Conservation (phyloP, 225 moss, liverwort and hornwort species). For the Thuidium tamariscinum region DNA sequence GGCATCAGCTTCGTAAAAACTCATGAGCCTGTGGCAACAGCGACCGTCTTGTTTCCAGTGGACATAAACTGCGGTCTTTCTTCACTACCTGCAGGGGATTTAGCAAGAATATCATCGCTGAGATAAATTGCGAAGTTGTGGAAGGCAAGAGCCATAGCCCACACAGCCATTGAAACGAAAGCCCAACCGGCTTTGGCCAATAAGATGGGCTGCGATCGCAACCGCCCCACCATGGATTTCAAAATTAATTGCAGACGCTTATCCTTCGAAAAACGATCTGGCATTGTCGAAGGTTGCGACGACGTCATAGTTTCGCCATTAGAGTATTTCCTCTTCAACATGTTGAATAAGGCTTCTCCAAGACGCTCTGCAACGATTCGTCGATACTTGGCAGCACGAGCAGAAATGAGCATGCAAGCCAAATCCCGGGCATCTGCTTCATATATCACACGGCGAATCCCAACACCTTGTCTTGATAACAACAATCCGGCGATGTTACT, state of each 20-base stretch:
- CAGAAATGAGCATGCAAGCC: conserved; percentile 55
- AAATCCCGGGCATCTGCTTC: conserved; percentile 63
- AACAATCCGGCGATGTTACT: conserved; percentile 7
- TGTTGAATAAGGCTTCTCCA: conserved; percentile 31
- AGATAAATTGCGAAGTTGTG: conserved; percentile 37
- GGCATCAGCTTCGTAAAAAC: not conserved
- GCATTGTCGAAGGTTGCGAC: not conserved
- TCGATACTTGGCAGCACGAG: conserved; percentile 34
- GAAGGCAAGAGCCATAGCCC: conserved; percentile 55
- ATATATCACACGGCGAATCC: conserved; percentile 66
- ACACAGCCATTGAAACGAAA: conserved; percentile 30
- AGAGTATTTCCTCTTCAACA: not conserved
- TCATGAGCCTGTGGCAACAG: not conserved
- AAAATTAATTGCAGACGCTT: conserved; percentile 54
- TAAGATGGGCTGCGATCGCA: conserved; percentile 48
- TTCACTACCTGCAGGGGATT: not conserved
- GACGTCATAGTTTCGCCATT: not conserved
- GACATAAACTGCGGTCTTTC: not conserved
- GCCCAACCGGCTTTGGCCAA: conserved; percentile 47
- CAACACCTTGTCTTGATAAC: conserved; percentile 56
- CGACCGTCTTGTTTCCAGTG: not conserved
- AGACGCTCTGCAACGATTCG: conserved; percentile 39
- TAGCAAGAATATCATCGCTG: conserved; percentile 2
- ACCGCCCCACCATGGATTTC: conserved; percentile 44
- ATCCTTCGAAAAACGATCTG: conserved; percentile 10